phyloP scores from a whole-genome alignment of 345 rosid genomes.

The Arabis alpina region DNA sequence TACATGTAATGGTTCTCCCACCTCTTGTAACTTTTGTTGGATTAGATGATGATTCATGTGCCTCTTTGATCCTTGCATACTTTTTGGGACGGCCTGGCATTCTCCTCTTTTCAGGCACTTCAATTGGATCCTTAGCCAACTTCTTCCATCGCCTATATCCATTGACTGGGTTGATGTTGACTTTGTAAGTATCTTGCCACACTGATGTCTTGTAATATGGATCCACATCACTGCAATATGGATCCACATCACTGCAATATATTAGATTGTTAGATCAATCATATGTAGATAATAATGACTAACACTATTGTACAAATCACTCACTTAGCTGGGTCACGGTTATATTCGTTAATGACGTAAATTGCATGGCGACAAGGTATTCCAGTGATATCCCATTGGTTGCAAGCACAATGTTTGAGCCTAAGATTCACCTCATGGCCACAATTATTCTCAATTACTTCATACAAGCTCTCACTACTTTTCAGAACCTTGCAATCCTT shows the following conservation, averaged over 20 bases:
- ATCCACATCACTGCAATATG: background rate
- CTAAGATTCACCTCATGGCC: too few species aligned
- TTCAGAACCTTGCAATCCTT: too few species aligned
- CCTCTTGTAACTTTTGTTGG: background rate
- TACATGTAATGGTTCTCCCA: background rate
- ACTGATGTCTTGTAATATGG: background rate
- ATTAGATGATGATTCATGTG: constrained; percentile 2
- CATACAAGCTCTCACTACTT: too few species aligned
- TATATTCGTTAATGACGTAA: too few species aligned
- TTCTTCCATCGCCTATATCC: background rate
- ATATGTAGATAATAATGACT: too few species aligned
- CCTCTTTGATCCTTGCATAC: background rate
- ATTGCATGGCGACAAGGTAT: too few species aligned
- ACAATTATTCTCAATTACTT: too few species aligned
- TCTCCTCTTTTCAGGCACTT: background rate
- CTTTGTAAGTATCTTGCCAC: background rate
- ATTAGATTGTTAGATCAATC: background rate
- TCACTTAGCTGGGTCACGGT: too few species aligned
- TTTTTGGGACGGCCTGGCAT: background rate
- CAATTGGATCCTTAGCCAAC: background rate
- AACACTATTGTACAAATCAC: too few species aligned
- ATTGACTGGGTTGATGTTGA: background rate
- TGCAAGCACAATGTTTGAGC: too few species aligned
- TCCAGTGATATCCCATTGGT: too few species aligned
- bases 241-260: too few species aligned